Conservation (phyloP, 208 protist species). For the Perkinsela sp. region DNA sequence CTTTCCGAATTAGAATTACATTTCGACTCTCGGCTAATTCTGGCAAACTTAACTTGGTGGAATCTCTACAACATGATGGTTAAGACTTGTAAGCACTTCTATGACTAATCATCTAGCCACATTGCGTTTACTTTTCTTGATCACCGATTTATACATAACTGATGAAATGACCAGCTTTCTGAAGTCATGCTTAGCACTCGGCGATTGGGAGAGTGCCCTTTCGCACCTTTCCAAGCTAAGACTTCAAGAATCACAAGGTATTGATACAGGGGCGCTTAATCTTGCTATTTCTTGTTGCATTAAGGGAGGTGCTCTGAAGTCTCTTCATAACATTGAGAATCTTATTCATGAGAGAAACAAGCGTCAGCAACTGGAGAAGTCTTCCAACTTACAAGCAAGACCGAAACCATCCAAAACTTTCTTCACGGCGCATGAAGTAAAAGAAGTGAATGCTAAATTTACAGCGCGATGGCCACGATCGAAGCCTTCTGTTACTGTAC, state of each 20-base stretch:
- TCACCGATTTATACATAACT: not conserved
- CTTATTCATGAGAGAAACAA: not conserved
- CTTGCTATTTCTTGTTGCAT: not conserved
- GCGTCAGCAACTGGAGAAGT: not conserved
- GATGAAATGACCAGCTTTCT: not conserved
- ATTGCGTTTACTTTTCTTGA: not conserved
- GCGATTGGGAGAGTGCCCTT: constrained; percentile 1
- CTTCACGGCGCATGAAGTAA: too few relatives aligned
- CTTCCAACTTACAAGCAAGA: not conserved
- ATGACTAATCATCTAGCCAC: not conserved
- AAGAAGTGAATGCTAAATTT: not conserved
- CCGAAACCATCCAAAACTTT: not conserved
- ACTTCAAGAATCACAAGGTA: not conserved
- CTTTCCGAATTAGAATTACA: too few relatives aligned
- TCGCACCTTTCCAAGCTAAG: not conserved
- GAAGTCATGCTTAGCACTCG: not conserved
- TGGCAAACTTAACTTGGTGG: too few relatives aligned
- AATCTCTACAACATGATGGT: too few relatives aligned
- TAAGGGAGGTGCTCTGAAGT: not conserved
- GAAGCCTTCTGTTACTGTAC: not conserved
- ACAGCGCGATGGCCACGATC: not conserved
- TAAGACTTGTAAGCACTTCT: not conserved
- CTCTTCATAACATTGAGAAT: not conserved
- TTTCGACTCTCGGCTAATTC: not conserved
- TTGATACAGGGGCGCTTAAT: not conserved